These are phyloP conservation scores for Venturiaceae sp. DNA, from an alignment of 2,329 filamentous ascomycete species.

Conservation along the genomic window DNA sequence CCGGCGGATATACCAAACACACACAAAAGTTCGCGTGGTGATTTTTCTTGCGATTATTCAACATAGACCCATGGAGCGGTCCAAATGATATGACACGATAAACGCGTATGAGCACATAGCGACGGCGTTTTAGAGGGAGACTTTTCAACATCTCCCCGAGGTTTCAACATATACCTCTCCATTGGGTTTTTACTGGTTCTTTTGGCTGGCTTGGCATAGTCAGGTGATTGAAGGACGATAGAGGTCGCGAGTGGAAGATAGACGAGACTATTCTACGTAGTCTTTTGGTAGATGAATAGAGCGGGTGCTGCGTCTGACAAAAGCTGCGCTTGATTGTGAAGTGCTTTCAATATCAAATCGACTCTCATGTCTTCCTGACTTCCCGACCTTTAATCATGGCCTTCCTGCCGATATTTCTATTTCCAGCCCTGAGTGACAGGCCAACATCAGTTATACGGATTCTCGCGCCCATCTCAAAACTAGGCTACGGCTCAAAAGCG, in stretches of 20 bases:
- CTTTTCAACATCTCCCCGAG: constrained; percentile 9
- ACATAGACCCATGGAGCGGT: constrained; percentile 10
- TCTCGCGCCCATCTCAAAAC: too few species aligned
- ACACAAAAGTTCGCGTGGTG: background rate
- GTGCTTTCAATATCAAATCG: too few species aligned
- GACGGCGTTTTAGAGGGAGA: constrained; percentile 9
- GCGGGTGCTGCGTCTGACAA: background rate
- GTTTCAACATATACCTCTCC: constrained; percentile 4
- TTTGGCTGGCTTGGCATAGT: background rate
- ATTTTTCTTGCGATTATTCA: constrained; percentile 7
- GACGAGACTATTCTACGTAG: background rate
- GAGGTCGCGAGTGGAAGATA: background rate
- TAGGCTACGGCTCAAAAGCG: too few species aligned
- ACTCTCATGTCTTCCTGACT: too few species aligned
- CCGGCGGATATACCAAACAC: background rate
- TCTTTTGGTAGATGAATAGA: background rate
- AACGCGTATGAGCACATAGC: constrained; percentile 7
- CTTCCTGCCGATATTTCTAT: too few species aligned
- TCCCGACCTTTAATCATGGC: too few species aligned
- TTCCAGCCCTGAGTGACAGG: too few species aligned
- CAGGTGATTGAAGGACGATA: background rate
- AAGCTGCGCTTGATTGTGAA: background rate
- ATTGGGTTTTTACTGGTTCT: background rate
- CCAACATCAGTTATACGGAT: too few species aligned
- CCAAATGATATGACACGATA: background rate